Evolutionary conservation across 2,329 filamentous ascomycete species (phyloP), one percentile per base, ranked within the genome.

Genomic region (Aureobasidium uvarum): DNA sequence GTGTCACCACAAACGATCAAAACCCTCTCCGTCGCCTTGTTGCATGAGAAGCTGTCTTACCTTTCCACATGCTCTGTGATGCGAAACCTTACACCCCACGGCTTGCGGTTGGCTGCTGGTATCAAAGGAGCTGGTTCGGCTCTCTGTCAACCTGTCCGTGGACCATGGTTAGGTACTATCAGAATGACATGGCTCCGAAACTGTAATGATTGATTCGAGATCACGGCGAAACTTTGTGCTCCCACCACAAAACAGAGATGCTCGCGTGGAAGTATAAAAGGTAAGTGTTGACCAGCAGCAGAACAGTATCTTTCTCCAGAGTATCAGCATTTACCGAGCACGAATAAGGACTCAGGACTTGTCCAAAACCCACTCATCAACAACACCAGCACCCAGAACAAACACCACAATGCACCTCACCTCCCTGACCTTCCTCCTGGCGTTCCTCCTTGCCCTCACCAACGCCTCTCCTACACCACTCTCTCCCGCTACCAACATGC

Each of bases 1-100:
- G 58, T 51, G 46, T 39, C 18, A 62, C 58, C 31, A 51, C 58
- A 62, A 62, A 62, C 58, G 58, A 62, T 33, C 23, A 51, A 33
- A 28, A 41, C 14, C 1, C n/a, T 10, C 2, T 33, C 18, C 18
- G 39, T 18, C 20, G 45, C 58, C 36, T 20, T 41, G 45, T 41
- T 50, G 20, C 58, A 62, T 51, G 58, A 62, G 23, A 62, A 62
- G 43, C 45, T 51, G 58, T 62, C 45, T 62, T 39, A 31, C 41
- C 56, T 11, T 41, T 23, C 28, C 55, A 20, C 41, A 48, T 48
- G 41, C 56, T 60, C 28, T 25, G 16, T 31, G 38, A 39, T 23
- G 31, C 41, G 41, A 43, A 43, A 10, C 41, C 18, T 43, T 8
- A 1, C 41, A 20, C 16, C 5, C 48, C 14, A 28, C 13, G 14